phyloP scores from a whole-genome alignment of 495 filamentous ascomycete species.

The Aspergillus nanangensis region DNA sequence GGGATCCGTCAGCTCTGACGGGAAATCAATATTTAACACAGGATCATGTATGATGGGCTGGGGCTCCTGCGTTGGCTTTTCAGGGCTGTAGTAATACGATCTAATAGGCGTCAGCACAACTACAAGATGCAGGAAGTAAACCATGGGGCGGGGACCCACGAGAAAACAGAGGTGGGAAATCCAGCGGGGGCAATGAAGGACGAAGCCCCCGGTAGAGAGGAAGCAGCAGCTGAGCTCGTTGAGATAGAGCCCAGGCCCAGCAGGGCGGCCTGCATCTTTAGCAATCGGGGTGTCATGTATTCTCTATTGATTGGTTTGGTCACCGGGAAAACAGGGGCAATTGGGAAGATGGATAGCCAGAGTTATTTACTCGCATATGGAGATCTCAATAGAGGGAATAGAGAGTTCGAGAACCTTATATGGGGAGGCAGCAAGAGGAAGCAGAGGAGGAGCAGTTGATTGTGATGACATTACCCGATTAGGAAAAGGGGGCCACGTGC shows the following conservation, averaged over 20 bases:
- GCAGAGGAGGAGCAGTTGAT: neutral
- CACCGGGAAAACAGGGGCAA: too few species aligned
- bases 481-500: constrained; percentile 3
- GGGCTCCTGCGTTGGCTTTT: constrained; percentile 50
- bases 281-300: too few species aligned
- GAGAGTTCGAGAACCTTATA: too few species aligned
- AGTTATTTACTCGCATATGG: too few species aligned
- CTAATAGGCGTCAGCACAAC: constrained; percentile 9
- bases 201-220: constrained; percentile 27
- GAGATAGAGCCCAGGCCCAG: neutral
- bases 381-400: too few species aligned
- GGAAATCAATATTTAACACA: constrained; percentile 52
- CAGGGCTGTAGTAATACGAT: constrained; percentile 46
- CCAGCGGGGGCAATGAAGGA: constrained; percentile 47
- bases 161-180: constrained; percentile 52
- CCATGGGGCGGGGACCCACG: constrained; percentile 16
- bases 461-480: neutral
- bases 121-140: too few species aligned
- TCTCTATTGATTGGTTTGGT: too few species aligned
- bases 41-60: constrained; percentile 56
- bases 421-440: neutral
- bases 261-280: constrained; percentile 14
- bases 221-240: neutral
- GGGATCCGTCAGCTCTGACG: constrained; percentile 52
- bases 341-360: too few species aligned